Base-by-base conservation (phyloP, 441 rosid species). In the Eugenia klotzschiana region DNA sequence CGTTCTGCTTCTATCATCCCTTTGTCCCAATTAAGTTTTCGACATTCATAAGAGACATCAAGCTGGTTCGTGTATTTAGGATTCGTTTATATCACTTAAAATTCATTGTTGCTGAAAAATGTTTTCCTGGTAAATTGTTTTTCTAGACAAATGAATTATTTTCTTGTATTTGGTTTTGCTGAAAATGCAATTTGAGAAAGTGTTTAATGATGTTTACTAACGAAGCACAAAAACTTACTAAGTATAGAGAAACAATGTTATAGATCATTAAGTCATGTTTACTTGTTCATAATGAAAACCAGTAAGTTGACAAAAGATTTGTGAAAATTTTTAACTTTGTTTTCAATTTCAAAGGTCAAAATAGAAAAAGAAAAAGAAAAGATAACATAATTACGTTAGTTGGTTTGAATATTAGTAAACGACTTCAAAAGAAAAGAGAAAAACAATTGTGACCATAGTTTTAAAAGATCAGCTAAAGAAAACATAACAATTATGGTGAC, bases 51-150 rank as follows among this genome's bases (percentile, higher is more conserved):
- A 55, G 58, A 55, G 14, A 55, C 5, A 11, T 55, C 15, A 2
- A 55, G 58, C 58, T 3, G 13, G n/a, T 54, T 54, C 26, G n/a
- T 55, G 1, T 10, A 23, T 55, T 40, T 40, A 40, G 41, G 41
- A 40, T 40, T 3, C 41, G 41, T 40, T 40, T 40, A 40, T 40
- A 9, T 55, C 58, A n/a, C 23, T 53, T 3, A 53, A 53, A 9
- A 55, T n/a, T 55, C 58, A 0, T 55, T 55, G 14, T 54, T 54
- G 29, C 14, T 54, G 29, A 55, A 53, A 55, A 55, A n/a, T 55
- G 16, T n/a, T 0, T 55, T 55, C 60, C 3, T 1, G 0, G 2
- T 6, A 0, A 55, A 4, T 55, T 7, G 1, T n/a, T n/a, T n/a
- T 55, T 13, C 5, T 9, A 10, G 26, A 10, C 1, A 55, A 11